phyloP scores from a whole-genome alignment of 352 stramenopile species.

The Plasmopara halstedii region DNA sequence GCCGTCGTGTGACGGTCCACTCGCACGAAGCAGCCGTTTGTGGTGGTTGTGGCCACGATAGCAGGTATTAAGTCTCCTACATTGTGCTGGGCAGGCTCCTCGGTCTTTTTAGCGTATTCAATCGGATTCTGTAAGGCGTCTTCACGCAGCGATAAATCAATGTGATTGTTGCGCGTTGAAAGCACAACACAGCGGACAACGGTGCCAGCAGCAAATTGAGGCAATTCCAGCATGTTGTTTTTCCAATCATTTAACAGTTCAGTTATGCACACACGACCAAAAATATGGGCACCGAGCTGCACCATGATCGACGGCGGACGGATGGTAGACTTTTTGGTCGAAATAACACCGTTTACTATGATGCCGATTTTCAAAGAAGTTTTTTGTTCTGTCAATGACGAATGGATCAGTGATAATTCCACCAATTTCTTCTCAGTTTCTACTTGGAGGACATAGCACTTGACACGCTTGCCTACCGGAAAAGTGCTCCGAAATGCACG shows the following conservation, averaged over 20 bases:
- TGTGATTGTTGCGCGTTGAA: slow-evolving; percentile 28
- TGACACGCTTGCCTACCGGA: slow-evolving; percentile 68
- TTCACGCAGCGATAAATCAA: slow-evolving; percentile 72
- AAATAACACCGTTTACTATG: slow-evolving; percentile 69
- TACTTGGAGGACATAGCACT: slow-evolving; percentile 54
- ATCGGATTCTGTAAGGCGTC: slow-evolving; percentile 46
- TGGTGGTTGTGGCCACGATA: slow-evolving; percentile 88
- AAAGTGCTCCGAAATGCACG: slow-evolving; percentile 60
- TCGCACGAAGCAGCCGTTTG: slow-evolving; percentile 92
- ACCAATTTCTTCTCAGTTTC: slow-evolving; percentile 67
- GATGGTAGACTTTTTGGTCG: slow-evolving; percentile 59
- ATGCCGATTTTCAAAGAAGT: slow-evolving; percentile 31
- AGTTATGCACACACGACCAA: slow-evolving; percentile 76
- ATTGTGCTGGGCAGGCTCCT: slow-evolving; percentile 23
- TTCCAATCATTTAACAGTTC: slow-evolving; percentile 67
- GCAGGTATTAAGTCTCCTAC: slow-evolving; percentile 86
- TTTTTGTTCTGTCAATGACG: slow-evolving; percentile 22
- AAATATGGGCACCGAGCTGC: slow-evolving; percentile 64
- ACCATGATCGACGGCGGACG: slow-evolving; percentile 82
- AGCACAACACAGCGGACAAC: slow-evolving; percentile 78
- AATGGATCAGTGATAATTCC: slow-evolving; percentile 63
- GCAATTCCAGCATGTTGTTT: slow-evolving; percentile 57
- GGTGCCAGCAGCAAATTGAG: slow-evolving; percentile 52
- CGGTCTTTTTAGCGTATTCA: slow-evolving; percentile 43
- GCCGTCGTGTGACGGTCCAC: slow-evolving; percentile 82